Conservation (phyloP, 352 stramenopile genomes). For the Thalassiosira mediterranea region DNA sequence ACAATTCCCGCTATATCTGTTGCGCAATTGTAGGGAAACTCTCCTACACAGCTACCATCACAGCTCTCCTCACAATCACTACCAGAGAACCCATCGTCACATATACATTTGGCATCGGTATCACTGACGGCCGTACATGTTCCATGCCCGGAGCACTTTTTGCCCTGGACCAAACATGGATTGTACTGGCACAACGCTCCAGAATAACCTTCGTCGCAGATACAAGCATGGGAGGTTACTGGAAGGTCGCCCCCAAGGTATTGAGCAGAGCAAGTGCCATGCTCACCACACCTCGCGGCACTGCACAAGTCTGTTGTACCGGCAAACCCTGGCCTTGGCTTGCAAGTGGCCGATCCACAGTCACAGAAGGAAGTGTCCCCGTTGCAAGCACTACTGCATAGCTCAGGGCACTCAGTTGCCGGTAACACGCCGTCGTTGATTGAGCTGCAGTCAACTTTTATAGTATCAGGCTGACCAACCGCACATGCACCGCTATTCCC, state of each 20-base stretch:
- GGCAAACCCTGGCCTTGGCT: slow-evolving; percentile 60
- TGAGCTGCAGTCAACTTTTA: slow-evolving; percentile 37
- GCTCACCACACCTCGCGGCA: slow-evolving; percentile 57
- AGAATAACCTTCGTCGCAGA: slow-evolving; percentile 60
- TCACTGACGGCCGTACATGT: slow-evolving; percentile 40
- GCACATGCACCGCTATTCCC: slow-evolving; percentile 64
- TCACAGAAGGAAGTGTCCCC: slow-evolving; percentile 54
- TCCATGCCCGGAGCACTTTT: slow-evolving; percentile 38
- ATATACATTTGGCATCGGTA: slow-evolving; percentile 44
- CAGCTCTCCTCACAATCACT: slow-evolving; percentile 45
- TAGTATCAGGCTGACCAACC: slow-evolving; percentile 24
- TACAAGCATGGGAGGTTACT: slow-evolving; percentile 47
- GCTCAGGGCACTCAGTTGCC: slow-evolving; percentile 50
- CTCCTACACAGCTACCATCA: slow-evolving; percentile 48
- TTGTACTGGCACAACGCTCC: slow-evolving; percentile 48
- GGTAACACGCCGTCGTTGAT: slow-evolving; percentile 38
- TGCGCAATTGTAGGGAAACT: too few species aligned
- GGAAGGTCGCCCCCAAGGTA: slow-evolving; percentile 58
- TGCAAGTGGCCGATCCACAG: slow-evolving; percentile 60
- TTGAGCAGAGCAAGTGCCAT: slow-evolving; percentile 52
- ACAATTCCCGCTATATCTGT: too few species aligned
- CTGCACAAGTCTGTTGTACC: slow-evolving; percentile 55
- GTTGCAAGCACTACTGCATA: slow-evolving; percentile 37
- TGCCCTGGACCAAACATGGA: slow-evolving; percentile 29
- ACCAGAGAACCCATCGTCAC: slow-evolving; percentile 48